Conservation (phyloP, 495 filamentous ascomycete species). For the Coniosporium apollinis region DNA sequence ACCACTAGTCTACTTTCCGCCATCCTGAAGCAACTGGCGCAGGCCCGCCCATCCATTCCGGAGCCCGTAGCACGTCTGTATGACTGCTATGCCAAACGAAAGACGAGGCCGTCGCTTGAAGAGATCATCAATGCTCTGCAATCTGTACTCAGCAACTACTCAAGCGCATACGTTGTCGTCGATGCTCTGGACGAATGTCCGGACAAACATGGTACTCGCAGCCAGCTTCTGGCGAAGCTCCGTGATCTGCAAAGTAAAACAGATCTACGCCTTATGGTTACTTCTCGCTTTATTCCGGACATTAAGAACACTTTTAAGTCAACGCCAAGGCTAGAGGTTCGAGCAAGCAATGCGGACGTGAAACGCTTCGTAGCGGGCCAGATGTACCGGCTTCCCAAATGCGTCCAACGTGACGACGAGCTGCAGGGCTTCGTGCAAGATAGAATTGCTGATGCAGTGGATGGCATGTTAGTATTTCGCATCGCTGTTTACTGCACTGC, state of each 20-base stretch:
- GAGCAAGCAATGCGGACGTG: constrained; percentile 11
- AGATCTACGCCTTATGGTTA: constrained; percentile 12
- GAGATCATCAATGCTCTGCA: constrained; percentile 20
- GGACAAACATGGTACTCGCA: constrained; percentile 15
- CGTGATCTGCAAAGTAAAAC: constrained; percentile 16
- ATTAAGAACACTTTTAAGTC: constrained; percentile 7
- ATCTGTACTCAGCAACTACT: constrained; percentile 11
- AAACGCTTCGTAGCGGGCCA: constrained; percentile 8
- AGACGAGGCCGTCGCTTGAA: constrained; percentile 15
- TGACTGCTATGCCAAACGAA: background rate
- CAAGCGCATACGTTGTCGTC: constrained; percentile 25
- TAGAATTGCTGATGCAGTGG: constrained; percentile 7
- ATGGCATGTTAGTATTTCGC: constrained; percentile 15
- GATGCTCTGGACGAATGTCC: constrained; percentile 32
- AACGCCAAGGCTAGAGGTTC: constrained; percentile 8
- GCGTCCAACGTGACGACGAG: constrained; percentile 1
- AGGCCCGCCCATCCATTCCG: constrained; percentile 11
- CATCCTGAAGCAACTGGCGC: constrained; percentile 25
- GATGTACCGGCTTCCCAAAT: constrained; percentile 4
- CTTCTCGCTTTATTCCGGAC: constrained; percentile 10
- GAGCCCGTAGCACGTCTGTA: constrained; percentile 15
- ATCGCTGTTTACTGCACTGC: background rate
- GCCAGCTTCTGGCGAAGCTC: constrained; percentile 18
- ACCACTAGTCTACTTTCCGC: constrained; percentile 16
- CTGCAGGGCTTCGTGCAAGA: constrained; percentile 3